Conservation (phyloP, 768 basidiomycete genomes). For the Tylopilus sp. region DNA sequence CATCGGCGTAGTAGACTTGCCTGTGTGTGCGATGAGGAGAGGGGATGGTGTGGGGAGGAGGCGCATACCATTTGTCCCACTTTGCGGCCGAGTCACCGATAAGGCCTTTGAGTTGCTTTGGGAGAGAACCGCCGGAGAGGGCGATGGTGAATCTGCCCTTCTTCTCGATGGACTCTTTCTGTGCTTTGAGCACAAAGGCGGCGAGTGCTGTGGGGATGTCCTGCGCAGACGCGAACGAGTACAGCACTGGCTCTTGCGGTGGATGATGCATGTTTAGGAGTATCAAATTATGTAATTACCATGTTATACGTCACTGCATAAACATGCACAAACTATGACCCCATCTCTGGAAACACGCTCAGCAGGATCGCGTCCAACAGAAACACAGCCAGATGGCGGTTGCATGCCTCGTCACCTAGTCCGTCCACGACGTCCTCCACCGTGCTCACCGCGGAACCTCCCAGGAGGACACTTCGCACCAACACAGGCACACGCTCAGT, state of each 20-base stretch:
- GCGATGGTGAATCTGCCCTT: constrained; percentile 91
- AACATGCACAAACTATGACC: constrained; percentile 22
- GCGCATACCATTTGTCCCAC: constrained; percentile 87
- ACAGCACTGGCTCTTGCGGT: constrained; percentile 67
- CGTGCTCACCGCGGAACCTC: constrained; percentile 46
- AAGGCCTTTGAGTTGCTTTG: constrained; percentile 74
- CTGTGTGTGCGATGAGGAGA: constrained; percentile 37
- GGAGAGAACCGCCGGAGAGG: constrained; percentile 90
- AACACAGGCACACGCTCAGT: constrained; percentile 36
- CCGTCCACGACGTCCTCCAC: constrained; percentile 57
- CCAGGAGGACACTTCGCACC: constrained; percentile 33
- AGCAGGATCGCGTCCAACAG: constrained; percentile 71
- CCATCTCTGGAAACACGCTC: constrained; percentile 76
- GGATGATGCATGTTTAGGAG: constrained; percentile 40
- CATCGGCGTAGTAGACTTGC: constrained; percentile 98
- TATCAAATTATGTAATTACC: neutral
- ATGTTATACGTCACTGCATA: constrained; percentile 21
- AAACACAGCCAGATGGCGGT: constrained; percentile 72
- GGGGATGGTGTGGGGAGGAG: neutral
- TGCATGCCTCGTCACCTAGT: constrained; percentile 63
- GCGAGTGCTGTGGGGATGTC: constrained; percentile 68
- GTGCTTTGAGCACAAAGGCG: constrained; percentile 78
- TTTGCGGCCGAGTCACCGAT: constrained; percentile 60
- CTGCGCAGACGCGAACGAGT: constrained; percentile 58
- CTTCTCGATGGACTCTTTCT: constrained; percentile 85